phyloP scores from a whole-genome alignment of 108 stramenopile genomes.

The Halocafeteria seosinensis region DNA sequence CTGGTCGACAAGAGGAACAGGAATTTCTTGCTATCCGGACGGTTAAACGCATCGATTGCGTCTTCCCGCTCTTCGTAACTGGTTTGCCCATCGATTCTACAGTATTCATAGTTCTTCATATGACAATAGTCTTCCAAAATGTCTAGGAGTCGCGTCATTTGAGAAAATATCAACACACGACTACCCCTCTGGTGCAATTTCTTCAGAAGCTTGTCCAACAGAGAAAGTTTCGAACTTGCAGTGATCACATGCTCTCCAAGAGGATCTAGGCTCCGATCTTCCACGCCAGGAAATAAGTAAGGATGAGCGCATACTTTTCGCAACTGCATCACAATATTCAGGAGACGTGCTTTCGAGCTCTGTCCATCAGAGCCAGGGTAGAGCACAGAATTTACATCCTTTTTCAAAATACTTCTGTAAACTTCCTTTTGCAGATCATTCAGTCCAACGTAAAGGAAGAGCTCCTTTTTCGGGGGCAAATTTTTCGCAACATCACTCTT shows the following conservation, averaged over 20 bases:
- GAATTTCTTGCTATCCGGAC: conserved; percentile 27
- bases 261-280: conserved; percentile 62
- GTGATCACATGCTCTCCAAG: conserved; percentile 57
- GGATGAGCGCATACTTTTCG: conserved; percentile 97
- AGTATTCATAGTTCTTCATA: conserved; percentile 54
- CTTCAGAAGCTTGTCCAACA: conserved; percentile 72
- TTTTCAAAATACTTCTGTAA: conserved; percentile 57
- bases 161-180: conserved; percentile 84
- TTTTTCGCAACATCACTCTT: conserved; percentile 78
- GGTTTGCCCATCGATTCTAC: conserved; percentile 54
- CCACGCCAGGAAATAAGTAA: conserved; percentile 86
- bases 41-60: conserved; percentile 18
- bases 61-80: conserved; percentile 18
- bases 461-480: conserved; percentile 82
- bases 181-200: conserved; percentile 58
- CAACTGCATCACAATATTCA: conserved; percentile 87
- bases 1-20: conserved; percentile 42
- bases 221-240: conserved; percentile 53
- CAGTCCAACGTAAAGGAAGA: conserved; percentile 68
- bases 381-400: conserved; percentile 22
- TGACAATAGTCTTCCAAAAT: conserved; percentile 65
- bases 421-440: conserved; percentile 54
- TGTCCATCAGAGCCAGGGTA: not conserved
- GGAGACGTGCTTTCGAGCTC: not conserved
- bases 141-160: conserved; percentile 77